Evolutionary conservation across 106 monocot species (phyloP).

Genomic region (Dendrobium huoshanense): DNA sequence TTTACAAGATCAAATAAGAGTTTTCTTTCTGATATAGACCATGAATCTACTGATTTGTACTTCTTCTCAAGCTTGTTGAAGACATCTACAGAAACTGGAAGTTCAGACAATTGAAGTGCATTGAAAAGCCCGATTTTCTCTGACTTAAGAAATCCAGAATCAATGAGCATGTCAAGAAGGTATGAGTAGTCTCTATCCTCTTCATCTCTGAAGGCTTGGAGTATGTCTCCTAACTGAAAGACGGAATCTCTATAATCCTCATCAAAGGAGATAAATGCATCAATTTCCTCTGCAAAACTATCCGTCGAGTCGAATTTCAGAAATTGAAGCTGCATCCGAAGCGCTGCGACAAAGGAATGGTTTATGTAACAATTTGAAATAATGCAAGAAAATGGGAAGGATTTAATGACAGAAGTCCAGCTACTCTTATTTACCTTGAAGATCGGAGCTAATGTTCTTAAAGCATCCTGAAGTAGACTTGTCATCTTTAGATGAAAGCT

Average conservation of each 20-base stretch:
- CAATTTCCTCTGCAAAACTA: conserved; percentile 21
- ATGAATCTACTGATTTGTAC: conserved; percentile 31
- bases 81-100: conserved; percentile 24
- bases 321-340: conserved; percentile 61
- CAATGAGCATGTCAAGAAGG: conserved; percentile 59
- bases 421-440: conserved; percentile 47
- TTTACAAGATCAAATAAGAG: conserved; percentile 73
- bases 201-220: conserved; percentile 35
- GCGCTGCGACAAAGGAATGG: conserved; percentile 31
- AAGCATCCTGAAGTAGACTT: conserved; percentile 46
- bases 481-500: conserved; percentile 38
- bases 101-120: conserved; percentile 18
- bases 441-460: conserved; percentile 59
- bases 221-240: conserved; percentile 11
- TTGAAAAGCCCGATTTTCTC: conserved; percentile 18
- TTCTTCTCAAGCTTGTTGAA: conserved; percentile 70
- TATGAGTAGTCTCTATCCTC: conserved; percentile 81
- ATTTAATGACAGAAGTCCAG: not conserved
- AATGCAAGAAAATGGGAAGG: not conserved
- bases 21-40: conserved; percentile 63
- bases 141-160: conserved; percentile 32
- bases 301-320: conserved; percentile 45
- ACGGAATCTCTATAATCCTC: conserved; percentile 29
- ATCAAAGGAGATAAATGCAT: conserved; percentile 30
- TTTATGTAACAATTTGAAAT: not conserved